Base-by-base conservation (phyloP, 441 rosid genomes). In the Pelargonium exstipulatum region DNA sequence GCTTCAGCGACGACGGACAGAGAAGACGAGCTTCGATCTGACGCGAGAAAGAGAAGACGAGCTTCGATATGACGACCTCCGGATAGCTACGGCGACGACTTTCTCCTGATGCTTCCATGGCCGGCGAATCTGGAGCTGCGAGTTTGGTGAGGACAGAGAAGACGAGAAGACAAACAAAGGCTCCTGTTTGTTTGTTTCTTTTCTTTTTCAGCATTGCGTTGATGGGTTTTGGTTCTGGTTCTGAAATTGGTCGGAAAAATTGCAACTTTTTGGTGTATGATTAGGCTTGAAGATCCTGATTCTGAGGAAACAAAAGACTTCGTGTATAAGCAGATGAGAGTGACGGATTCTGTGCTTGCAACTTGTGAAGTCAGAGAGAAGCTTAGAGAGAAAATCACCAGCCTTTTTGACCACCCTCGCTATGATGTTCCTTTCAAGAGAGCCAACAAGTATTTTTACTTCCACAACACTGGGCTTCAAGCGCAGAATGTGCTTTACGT, bases 201-300 rank as follows among this genome's bases (percentile, higher is more conserved):
- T 29, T 29, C 0, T 2, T 32, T 32, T 32, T 32, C 37, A 32
- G 37, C 37, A 4, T 37, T 6, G 42, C 1, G 2, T 7, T 37
- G 0, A 6, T 37, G 42, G 42, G 42, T 37, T 37, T 37, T 37
- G 0, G 42, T 7, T 7, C 9, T 37, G 9, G 42, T 37, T 37
- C 14, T 1, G 72, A 14, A 46, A 16, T 60, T 40, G 9, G 29
- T 3, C 8, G 48, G 14, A 37, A 37, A 37, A 37, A 37, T 37
- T 37, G 42, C 9, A 37, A 37, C 17, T 49, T 49, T 49, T 49
- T 49, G 17, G n/a, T 48, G 53, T n/a, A 3, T 29, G 48, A 14
- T 3, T 69, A 94, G 98, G 97, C 86, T 92, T 42, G 97, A 95
- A 80, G 95, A 92, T 86, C 91, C 95, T 6, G 96, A 95, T 49